These are phyloP conservation scores for Dendrobium catenatum DNA, from an alignment of 106 monocot species.

Conservation along the genomic window DNA sequence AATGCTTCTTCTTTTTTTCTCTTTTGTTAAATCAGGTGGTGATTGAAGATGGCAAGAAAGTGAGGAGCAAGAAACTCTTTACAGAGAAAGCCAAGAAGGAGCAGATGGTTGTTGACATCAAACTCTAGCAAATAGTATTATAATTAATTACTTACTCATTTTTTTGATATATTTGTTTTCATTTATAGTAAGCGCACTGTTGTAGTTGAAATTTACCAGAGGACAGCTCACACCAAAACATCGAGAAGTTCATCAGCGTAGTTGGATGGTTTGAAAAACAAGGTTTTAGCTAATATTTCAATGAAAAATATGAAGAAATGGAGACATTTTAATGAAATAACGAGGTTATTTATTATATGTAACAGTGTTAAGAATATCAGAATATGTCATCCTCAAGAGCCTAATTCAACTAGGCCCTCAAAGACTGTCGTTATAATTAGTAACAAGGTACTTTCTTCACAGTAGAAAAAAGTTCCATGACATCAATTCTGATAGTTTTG, in stretches of 20 bases:
- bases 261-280: slow-evolving; percentile 28
- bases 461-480: too few relatives aligned
- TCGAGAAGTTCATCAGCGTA: slow-evolving; percentile 67
- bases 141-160: not conserved
- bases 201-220: slow-evolving; percentile 70
- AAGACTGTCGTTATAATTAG: slow-evolving; percentile 37
- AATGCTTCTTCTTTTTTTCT: not conserved
- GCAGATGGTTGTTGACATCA: slow-evolving; percentile 40
- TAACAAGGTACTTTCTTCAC: slow-evolving; percentile 49
- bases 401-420: not conserved
- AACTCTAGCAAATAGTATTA: not conserved
- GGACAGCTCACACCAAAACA: slow-evolving; percentile 51
- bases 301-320: not conserved
- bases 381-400: too few relatives aligned
- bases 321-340: too few relatives aligned
- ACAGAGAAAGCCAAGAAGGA: slow-evolving; percentile 73
- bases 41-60: slow-evolving; percentile 70
- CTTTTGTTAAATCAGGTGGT: slow-evolving; percentile 34
- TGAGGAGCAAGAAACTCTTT: slow-evolving; percentile 48
- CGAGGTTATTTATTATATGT: too few relatives aligned
- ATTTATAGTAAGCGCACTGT: slow-evolving; percentile 58
- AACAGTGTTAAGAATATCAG: too few relatives aligned
- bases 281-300: too few relatives aligned
- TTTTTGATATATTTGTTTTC: not conserved
- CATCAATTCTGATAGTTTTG: not conserved